Evolutionary conservation across 306 rosid species (phyloP).

Genomic region (Argentina anserina): DNA sequence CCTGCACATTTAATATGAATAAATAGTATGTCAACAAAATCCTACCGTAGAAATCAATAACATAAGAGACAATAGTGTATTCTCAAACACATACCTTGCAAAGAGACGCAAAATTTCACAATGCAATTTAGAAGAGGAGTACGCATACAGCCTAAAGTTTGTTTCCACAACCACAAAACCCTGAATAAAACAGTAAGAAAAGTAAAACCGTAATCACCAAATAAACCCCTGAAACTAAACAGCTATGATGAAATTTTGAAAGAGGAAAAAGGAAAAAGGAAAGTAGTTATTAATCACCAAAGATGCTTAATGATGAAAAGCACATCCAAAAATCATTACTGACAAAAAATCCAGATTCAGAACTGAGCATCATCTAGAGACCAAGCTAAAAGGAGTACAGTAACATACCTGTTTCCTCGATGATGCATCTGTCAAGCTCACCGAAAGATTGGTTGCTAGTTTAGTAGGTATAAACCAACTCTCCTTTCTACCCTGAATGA

Average conservation of each 20-base stretch:
- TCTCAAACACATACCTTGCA: constrained; percentile 48
- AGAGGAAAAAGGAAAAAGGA: not conserved
- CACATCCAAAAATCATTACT: not conserved
- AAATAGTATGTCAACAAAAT: not conserved
- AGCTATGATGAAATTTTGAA: not conserved
- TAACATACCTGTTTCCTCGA: constrained; percentile 66
- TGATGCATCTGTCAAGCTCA: constrained; percentile 82
- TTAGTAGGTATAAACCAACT: constrained; percentile 96
- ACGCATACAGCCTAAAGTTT: constrained; percentile 85
- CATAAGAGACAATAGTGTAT: not conserved
- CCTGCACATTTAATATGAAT: constrained; percentile 40
- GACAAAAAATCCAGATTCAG: constrained; percentile 22
- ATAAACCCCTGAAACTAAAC: not conserved
- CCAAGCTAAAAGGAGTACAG: not conserved
- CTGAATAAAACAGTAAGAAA: constrained; percentile 30
- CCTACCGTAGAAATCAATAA: not conserved
- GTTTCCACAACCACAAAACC: constrained; percentile 95
- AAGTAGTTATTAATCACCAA: too few species aligned
- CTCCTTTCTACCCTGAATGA: constrained; percentile 80
- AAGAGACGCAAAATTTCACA: constrained; percentile 91
- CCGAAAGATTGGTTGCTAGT: constrained; percentile 92
- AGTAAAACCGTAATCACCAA: not conserved
- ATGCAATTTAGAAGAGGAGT: constrained; percentile 83
- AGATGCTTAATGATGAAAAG: constrained; percentile 3
- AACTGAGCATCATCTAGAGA: not conserved